Evolutionary conservation across 2,329 filamentous ascomycete genomes (phyloP).

Genomic region (Diaporthe destruens): DNA sequence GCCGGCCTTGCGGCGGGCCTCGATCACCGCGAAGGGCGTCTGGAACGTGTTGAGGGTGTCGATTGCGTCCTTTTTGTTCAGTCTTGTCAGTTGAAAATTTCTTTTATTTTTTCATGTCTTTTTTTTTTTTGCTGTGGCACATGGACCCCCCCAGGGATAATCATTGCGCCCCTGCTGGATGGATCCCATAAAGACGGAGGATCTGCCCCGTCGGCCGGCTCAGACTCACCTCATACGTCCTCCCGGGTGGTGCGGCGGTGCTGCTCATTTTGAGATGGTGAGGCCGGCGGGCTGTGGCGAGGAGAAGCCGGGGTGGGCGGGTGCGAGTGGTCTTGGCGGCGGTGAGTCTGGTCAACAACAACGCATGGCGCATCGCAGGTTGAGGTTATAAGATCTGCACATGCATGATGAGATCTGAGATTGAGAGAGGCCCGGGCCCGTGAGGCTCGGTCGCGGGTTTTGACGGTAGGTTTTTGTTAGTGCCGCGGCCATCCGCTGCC

Average conservation of each 20-base stretch:
- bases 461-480: slow-evolving; percentile 8
- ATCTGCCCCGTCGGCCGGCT: no score
- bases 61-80: slow-evolving; percentile 80
- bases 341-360: slow-evolving; percentile 7
- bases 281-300: not conserved
- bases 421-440: not conserved
- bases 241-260: slow-evolving; percentile 19
- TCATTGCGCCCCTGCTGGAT: no score
- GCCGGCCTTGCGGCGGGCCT: slow-evolving; percentile 82
- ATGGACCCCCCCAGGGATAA: no score
- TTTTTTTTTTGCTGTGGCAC: no score
- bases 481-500: slow-evolving; percentile 25
- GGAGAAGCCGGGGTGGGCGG: not conserved
- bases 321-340: slow-evolving; percentile 1
- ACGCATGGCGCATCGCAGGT: slow-evolving; percentile 40
- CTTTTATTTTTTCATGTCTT: no score
- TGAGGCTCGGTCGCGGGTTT: slow-evolving; percentile 5
- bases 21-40: slow-evolving; percentile 84
- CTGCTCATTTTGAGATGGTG: slow-evolving; percentile 38
- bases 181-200: no score
- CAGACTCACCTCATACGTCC: slow-evolving; percentile 42
- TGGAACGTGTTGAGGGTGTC: slow-evolving; percentile 90
- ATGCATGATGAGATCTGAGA: not conserved
- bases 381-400: not conserved
- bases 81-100: no score